Percentiles rank a stretch among this genome's conserved stretches.
phyloP scores from a whole-genome alignment of 768 basidiomycete species.

The Suillus decipiens region DNA sequence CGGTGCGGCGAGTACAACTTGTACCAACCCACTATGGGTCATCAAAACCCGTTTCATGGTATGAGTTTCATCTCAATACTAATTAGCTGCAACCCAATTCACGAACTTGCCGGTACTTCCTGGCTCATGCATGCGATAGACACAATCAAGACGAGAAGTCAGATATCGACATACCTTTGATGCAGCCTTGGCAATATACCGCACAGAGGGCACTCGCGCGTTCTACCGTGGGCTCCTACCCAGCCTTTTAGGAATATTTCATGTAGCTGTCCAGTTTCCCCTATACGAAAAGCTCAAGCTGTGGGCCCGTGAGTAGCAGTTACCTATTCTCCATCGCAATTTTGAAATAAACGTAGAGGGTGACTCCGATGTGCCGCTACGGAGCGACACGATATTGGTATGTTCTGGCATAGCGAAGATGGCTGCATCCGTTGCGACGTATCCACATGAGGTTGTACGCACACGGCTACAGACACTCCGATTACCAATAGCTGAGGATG shows the following conservation, averaged over 20 bases:
- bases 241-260: constrained; percentile 88
- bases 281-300: constrained; percentile 92
- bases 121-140: constrained; percentile 46
- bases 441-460: constrained; percentile 98
- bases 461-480: constrained; percentile 92
- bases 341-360: constrained; percentile 25
- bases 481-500: constrained; percentile 59
- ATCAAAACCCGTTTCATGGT: constrained; percentile 99
- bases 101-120: constrained; percentile 10
- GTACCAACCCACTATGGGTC: constrained; percentile 97
- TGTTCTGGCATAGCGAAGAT: constrained; percentile 96
- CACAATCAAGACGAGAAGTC: constrained; percentile 76
- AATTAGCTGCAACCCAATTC: constrained; percentile 14
- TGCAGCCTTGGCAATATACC: constrained; percentile 88
- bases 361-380: constrained; percentile 31
- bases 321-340: constrained; percentile 15
- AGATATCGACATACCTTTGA: constrained; percentile 90
- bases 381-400: constrained; percentile 63
- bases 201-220: constrained; percentile 79
- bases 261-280: constrained; percentile 98
- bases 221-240: constrained; percentile 96
- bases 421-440: constrained; percentile 93
- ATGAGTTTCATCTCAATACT: constrained; percentile 19
- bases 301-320: constrained; percentile 68
- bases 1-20: constrained; percentile 89